Percentiles rank a stretch among this genome's conserved stretches.
phyloP scores from a whole-genome alignment of 2,329 filamentous ascomycete genomes.

The Curvularia eragrostidis region DNA sequence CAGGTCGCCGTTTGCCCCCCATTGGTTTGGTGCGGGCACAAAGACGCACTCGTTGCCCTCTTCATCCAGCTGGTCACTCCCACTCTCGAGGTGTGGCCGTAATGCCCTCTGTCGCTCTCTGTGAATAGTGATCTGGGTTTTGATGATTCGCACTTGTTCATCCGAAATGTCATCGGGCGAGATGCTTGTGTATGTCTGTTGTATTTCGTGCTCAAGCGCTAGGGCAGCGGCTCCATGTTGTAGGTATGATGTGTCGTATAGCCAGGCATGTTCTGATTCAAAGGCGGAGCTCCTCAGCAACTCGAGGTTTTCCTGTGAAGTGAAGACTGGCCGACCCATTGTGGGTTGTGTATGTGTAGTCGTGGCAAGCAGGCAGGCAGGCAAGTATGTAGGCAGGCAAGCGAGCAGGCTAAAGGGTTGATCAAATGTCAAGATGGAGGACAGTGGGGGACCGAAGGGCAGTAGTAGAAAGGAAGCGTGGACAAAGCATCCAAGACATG shows the following conservation, averaged over 20 bases:
- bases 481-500: slow-evolving; percentile 11
- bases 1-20: slow-evolving; percentile 47
- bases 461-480: background rate
- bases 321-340: slow-evolving; percentile 37
- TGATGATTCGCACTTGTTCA: slow-evolving; percentile 44
- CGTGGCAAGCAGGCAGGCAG: background rate
- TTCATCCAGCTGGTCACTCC: slow-evolving; percentile 45
- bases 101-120: slow-evolving; percentile 44
- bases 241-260: slow-evolving; percentile 47
- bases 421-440: background rate
- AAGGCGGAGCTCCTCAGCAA: slow-evolving; percentile 48
- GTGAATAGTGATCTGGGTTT: slow-evolving; percentile 47
- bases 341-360: slow-evolving; percentile 13
- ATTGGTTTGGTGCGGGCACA: slow-evolving; percentile 48
- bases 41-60: slow-evolving; percentile 48
- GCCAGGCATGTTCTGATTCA: slow-evolving; percentile 48
- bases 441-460: background rate
- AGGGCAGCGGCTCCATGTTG: slow-evolving; percentile 46
- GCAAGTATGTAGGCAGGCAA: background rate
- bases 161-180: slow-evolving; percentile 48
- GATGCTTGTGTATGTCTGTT: slow-evolving; percentile 41
- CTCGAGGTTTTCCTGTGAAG: slow-evolving; percentile 42
- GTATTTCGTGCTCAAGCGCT: slow-evolving; percentile 45
- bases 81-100: slow-evolving; percentile 47
- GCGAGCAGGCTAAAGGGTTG: background rate